phyloP scores from a whole-genome alignment of 257 asterid species.

The Galeopsis tetrahit region DNA sequence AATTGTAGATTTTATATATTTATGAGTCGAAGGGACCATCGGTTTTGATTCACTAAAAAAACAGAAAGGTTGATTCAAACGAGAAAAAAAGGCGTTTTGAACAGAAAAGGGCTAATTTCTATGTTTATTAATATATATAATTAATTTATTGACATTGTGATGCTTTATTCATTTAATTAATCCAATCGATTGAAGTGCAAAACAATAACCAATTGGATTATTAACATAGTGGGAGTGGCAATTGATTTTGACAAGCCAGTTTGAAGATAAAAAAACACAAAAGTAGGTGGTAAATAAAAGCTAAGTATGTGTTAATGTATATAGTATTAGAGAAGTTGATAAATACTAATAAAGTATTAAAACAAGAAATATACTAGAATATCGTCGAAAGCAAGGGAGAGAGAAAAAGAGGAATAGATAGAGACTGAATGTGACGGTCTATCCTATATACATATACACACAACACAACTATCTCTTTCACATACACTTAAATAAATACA shows the following conservation, averaged over 20 bases:
- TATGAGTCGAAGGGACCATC: too few species aligned
- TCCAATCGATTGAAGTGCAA: not conserved
- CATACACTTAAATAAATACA: not conserved
- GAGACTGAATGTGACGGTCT: slow-evolving; percentile 61
- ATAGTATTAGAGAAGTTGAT: too few species aligned
- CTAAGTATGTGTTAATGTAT: not conserved
- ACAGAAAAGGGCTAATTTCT: too few species aligned
- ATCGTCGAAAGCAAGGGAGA: slow-evolving; percentile 56
- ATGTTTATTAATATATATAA: too few species aligned
- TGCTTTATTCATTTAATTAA: not conserved
- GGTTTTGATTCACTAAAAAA: too few species aligned
- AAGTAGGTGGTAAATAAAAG: not conserved
- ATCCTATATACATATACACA: slow-evolving; percentile 41
- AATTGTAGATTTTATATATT: too few species aligned
- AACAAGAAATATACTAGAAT: slow-evolving; percentile 5
- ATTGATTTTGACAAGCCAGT: not conserved
- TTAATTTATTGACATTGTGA: not conserved
- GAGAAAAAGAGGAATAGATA: slow-evolving; percentile 15
- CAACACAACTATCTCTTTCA: not conserved
- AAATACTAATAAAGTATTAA: not conserved
- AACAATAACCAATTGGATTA: not conserved
- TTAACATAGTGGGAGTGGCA: not conserved
- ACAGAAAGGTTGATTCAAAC: too few species aligned
- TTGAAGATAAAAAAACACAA: not conserved
- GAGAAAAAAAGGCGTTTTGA: too few species aligned